Evolutionary conservation across 306 rosid species (phyloP).

Genomic region (Rosa chinensis): DNA sequence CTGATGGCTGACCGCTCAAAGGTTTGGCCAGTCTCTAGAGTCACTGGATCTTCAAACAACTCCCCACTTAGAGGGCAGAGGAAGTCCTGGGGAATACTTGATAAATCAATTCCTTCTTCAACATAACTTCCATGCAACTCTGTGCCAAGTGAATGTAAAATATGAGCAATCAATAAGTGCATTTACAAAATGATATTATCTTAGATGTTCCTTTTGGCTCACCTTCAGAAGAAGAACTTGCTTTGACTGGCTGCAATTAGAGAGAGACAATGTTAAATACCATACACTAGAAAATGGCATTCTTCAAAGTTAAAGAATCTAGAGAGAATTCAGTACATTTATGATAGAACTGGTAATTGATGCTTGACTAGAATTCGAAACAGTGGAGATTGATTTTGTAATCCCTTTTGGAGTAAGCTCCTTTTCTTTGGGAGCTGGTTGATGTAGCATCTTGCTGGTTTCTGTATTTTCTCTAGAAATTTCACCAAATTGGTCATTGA

Average conservation of each 20-base stretch:
- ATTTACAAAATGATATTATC: slow-evolving; percentile 14
- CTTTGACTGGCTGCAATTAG: slow-evolving; percentile 52
- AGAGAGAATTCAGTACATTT: slow-evolving; percentile 22
- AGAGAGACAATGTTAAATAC: slow-evolving; percentile 18
- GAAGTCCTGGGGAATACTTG: slow-evolving; percentile 61
- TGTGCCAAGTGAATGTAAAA: slow-evolving; percentile 26
- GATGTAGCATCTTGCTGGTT: slow-evolving; percentile 22
- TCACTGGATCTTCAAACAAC: slow-evolving; percentile 78
- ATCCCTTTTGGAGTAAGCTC: slow-evolving; percentile 33
- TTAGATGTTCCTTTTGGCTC: slow-evolving; percentile 28
- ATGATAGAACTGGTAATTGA: slow-evolving; percentile 21
- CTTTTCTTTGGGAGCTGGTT: slow-evolving; percentile 29
- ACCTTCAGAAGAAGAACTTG: slow-evolving; percentile 50
- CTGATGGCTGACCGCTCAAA: slow-evolving; percentile 64
- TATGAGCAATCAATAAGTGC: slow-evolving; percentile 17
- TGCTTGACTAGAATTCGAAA: slow-evolving; percentile 33
- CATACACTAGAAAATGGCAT: slow-evolving; percentile 10
- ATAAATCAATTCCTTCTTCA: slow-evolving; percentile 50
- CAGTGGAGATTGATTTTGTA: slow-evolving; percentile 20
- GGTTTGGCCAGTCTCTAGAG: slow-evolving; percentile 79
- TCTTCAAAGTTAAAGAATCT: not conserved
- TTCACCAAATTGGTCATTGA: slow-evolving; percentile 28
- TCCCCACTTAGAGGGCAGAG: slow-evolving; percentile 67
- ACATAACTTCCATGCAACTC: slow-evolving; percentile 30
- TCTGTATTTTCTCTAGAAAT: slow-evolving; percentile 23